These are phyloP conservation scores for Passiflora organensis DNA, from an alignment of 345 rosid genomes.

Conservation along the genomic window DNA sequence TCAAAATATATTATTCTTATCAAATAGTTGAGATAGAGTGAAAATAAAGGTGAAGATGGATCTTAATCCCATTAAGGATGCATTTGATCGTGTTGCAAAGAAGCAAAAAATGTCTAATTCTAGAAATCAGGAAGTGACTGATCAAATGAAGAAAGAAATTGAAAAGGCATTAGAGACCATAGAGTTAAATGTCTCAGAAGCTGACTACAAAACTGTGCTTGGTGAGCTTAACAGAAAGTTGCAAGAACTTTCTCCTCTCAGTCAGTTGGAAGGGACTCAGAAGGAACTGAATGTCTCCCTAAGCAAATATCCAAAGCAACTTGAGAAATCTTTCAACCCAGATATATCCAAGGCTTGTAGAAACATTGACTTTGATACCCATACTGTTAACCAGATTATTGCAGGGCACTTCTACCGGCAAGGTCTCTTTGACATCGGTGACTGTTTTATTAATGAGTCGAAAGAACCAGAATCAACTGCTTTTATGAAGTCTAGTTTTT, in stretches of 20 bases:
- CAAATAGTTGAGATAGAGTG: no score
- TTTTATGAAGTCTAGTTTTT: constrained; percentile 33
- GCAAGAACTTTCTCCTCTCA: constrained; percentile 36
- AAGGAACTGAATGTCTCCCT: constrained; percentile 57
- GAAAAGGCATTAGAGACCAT: constrained; percentile 34
- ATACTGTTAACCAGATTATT: constrained; percentile 54
- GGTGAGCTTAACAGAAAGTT: constrained; percentile 41
- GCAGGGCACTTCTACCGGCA: constrained; percentile 60
- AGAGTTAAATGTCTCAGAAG: constrained; percentile 16
- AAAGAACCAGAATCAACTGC: constrained; percentile 40
- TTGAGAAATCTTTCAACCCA: constrained; percentile 56
- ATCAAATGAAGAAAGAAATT: constrained; percentile 47
- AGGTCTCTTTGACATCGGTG: constrained; percentile 62
- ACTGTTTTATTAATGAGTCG: constrained; percentile 50
- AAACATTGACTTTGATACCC: constrained; percentile 47
- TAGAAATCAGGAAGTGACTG: constrained; percentile 52
- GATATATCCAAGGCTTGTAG: constrained; percentile 68
- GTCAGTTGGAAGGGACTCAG: constrained; percentile 50
- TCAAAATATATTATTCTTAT: no score
- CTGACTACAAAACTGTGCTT: constrained; percentile 32
- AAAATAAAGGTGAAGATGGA: constrained; percentile 37
- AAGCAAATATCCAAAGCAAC: constrained; percentile 53
- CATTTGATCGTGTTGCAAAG: constrained; percentile 68
- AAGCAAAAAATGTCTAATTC: constrained; percentile 60
- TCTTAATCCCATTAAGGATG: constrained; percentile 65